A percentile compares a stretch with the other conserved stretches of the same genome.
Conservation (phyloP, 73 alveolate genomes). For the Loxodes magnus region DNA sequence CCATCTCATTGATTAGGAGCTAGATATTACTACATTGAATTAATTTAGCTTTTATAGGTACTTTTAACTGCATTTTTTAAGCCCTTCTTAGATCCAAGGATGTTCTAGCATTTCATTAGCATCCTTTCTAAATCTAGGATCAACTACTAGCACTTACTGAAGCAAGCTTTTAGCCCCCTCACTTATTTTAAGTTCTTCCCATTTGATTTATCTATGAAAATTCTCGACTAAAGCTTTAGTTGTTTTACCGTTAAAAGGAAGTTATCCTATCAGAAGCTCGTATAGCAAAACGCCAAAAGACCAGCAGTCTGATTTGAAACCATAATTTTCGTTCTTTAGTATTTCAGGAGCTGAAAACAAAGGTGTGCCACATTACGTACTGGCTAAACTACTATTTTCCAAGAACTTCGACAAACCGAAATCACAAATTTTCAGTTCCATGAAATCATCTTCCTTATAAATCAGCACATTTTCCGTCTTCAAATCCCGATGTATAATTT, state of each 20-base stretch:
- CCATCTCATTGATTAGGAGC: no score
- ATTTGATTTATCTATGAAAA: neutral
- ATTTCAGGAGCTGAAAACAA: constrained; percentile 47
- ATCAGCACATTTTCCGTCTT: constrained; percentile 45
- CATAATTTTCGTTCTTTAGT: constrained; percentile 40
- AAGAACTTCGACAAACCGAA: constrained; percentile 36
- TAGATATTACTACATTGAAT: no score
- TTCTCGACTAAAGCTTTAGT: neutral
- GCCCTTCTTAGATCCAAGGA: constrained; percentile 10
- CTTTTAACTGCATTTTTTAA: no score
- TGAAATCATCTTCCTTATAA: constrained; percentile 27
- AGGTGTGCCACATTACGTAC: constrained; percentile 31
- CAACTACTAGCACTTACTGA: neutral
- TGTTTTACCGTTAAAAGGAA: constrained; percentile 2
- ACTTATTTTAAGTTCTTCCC: neutral
- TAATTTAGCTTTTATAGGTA: no score
- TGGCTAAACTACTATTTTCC: constrained; percentile 29
- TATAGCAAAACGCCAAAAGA: constrained; percentile 48
- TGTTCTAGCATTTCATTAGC: neutral
- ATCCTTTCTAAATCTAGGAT: neutral
- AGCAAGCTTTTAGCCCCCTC: neutral
- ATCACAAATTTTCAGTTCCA: constrained; percentile 36
- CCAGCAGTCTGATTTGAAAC: constrained; percentile 44
- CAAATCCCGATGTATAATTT: constrained; percentile 38
- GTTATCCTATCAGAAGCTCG: constrained; percentile 12